Evolutionary conservation across 177 flowering plant genomes (phyloP).

Genomic region (Vitis hybrid): DNA sequence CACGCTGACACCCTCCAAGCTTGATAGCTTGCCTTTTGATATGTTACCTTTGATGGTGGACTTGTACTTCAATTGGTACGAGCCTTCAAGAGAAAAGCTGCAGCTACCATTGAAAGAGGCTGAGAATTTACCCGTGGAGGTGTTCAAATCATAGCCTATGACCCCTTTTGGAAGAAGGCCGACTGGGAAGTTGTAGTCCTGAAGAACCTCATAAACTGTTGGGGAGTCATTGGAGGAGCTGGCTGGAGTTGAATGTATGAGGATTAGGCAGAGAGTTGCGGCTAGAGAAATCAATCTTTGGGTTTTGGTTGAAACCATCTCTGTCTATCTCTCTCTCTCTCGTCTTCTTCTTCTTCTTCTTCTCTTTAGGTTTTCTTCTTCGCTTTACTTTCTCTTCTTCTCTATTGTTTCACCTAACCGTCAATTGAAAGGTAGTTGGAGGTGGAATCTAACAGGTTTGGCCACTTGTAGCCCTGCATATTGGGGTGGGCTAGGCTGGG

Average conservation of each 20-base stretch:
- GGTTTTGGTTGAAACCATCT: not conserved
- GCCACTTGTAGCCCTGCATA: not conserved
- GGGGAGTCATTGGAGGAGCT: slow-evolving; percentile 4
- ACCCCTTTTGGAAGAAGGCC: slow-evolving; percentile 42
- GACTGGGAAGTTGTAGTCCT: slow-evolving; percentile 27
- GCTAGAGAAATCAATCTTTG: not conserved
- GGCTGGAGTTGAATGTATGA: slow-evolving; percentile 1
- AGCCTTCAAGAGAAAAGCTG: slow-evolving; percentile 39
- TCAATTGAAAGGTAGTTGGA: not conserved
- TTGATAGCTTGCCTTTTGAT: slow-evolving; percentile 23
- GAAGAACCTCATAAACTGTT: slow-evolving; percentile 27
- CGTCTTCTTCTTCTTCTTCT: not conserved
- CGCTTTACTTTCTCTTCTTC: not conserved
- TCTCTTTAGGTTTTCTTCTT: not conserved
- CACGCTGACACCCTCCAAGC: slow-evolving; percentile 40
- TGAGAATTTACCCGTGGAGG: slow-evolving; percentile 31
- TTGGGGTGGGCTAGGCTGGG: no score
- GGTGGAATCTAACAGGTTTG: not conserved
- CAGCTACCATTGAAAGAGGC: slow-evolving; percentile 29
- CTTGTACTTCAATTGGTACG: slow-evolving; percentile 36
- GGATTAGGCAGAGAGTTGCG: not conserved
- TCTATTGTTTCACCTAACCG: no score
- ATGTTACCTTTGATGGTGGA: slow-evolving; percentile 34
- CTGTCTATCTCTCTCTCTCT: no score
- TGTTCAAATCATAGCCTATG: slow-evolving; percentile 23